Base-by-base conservation (phyloP, 2,329 filamentous ascomycete genomes). In the Alternaria triticimaculans region DNA sequence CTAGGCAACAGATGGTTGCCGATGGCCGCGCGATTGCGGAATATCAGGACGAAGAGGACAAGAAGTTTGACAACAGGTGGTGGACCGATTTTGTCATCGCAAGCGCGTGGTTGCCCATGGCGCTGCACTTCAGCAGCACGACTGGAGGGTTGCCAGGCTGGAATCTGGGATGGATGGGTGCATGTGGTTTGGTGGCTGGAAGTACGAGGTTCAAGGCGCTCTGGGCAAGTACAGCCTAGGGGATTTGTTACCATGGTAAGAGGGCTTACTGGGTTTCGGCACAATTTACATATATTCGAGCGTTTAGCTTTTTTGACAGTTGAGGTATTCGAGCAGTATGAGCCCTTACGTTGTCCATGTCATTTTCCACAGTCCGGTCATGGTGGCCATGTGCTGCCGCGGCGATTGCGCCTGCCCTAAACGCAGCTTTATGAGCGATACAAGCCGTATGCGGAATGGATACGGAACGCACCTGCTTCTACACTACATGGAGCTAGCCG, bases 91-190 rank as follows among this genome's bases (percentile, higher is more conserved):
- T 80, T 25, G 74, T 83, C 62, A 80, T 83, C 68, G 79, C 81
- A 30, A 60, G 78, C 37, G 78, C 77, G 53, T 84, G 82, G 82
- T 76, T 82, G 59, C 82, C 82, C 2, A 80, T 83, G 69, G 82
- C 81, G 12, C 64, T 78, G 62, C 81, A 84, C 48, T 83, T 79
- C 59, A 78, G 78, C 51, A 78, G 75, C 55, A 72, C 72, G 21
- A 76, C 67, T 14, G 76, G 74, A 23, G 82, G 82, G 0, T 60
- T 84, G 21, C 82, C 82, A 0, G 81, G 81, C 3, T 83, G 81
- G 77, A 83, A 83, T 66, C 45, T 82, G 63, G 82, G 82, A 2
- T 71, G 77, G 55, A 83, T 83, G 81, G 82, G 82, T 0, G 64
- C 77, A 26, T 81, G 78, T 70, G 82, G 82, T 54, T 69, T 77